A percentile compares a stretch with the other conserved stretches of the same genome.
Evolutionary conservation across 768 basidiomycete genomes (phyloP).

Genomic region (Leccinum uliginosum): DNA sequence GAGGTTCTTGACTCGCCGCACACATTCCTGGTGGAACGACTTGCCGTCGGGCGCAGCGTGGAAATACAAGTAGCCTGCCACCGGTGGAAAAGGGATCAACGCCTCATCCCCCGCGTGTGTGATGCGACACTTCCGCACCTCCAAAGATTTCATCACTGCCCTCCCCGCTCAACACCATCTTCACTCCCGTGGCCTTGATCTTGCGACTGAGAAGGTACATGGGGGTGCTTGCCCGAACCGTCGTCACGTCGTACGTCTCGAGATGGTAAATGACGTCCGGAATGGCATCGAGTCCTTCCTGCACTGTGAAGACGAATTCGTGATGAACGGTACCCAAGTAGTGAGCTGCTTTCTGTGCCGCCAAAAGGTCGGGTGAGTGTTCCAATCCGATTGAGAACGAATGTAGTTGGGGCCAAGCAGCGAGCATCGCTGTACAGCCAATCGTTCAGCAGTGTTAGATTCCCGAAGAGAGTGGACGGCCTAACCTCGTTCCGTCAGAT

Average conservation of each 20-base stretch:
- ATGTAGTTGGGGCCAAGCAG: slow-evolving; percentile 93
- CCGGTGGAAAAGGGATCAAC: slow-evolving; percentile 3
- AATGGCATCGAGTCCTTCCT: slow-evolving; percentile 95
- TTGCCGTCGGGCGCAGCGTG: slow-evolving; percentile 88
- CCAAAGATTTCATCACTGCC: slow-evolving; percentile 98
- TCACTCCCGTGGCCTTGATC: slow-evolving; percentile 99
- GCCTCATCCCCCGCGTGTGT: not conserved
- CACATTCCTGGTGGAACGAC: slow-evolving; percentile 93
- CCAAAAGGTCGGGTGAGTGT: slow-evolving; percentile 91
- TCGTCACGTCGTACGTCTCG: slow-evolving; percentile 98
- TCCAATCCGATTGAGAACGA: slow-evolving; percentile 97
- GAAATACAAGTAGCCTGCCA: slow-evolving; percentile 94
- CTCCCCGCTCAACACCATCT: slow-evolving; percentile 98
- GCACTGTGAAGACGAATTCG: slow-evolving; percentile 96
- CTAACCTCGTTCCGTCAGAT: slow-evolving; percentile 53
- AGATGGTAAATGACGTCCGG: slow-evolving; percentile 98
- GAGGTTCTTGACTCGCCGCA: slow-evolving; percentile 93
- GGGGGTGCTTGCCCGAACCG: slow-evolving; percentile 94
- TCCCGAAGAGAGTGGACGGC: slow-evolving; percentile 5
- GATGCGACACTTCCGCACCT: slow-evolving; percentile 45
- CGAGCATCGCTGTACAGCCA: slow-evolving; percentile 53
- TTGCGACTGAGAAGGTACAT: slow-evolving; percentile 99
- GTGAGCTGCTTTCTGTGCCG: slow-evolving; percentile 89
- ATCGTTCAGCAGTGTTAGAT: not conserved
- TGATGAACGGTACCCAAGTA: slow-evolving; percentile 95